Conservation (phyloP, 208 protist genomes). For the Strigomonas culicis region DNA sequence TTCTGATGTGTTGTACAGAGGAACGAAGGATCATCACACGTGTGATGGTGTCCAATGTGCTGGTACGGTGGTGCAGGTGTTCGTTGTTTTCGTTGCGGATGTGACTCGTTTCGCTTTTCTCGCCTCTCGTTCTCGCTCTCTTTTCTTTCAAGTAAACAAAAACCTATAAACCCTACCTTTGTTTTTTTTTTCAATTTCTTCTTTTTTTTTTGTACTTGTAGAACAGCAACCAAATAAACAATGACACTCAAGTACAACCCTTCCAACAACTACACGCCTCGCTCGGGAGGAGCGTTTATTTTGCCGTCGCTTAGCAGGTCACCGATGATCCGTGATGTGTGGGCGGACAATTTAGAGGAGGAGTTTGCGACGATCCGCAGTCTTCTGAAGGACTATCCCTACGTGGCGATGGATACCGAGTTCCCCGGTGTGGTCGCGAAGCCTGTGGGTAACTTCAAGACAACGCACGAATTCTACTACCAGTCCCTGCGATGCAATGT, state of each 20-base stretch:
- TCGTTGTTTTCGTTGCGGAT: not conserved
- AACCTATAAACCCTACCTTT: too few relatives aligned
- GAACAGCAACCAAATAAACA: not conserved
- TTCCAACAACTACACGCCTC: not conserved
- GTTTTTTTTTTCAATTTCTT: conserved; percentile 5
- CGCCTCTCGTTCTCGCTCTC: not conserved
- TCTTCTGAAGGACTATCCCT: conserved; percentile 96
- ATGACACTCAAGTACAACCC: not conserved
- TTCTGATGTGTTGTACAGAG: not conserved
- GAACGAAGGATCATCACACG: too few relatives aligned
- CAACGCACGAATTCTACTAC: conserved; percentile 95
- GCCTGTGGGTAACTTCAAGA: conserved; percentile 95
- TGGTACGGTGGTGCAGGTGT: not conserved
- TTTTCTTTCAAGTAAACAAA: too few relatives aligned
- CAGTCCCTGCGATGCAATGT: conserved; percentile 98
- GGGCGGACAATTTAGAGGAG: conserved; percentile 95
- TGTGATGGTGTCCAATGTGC: too few relatives aligned
- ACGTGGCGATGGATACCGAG: conserved; percentile 98
- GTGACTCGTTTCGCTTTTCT: conserved; percentile 2
- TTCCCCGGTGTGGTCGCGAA: conserved; percentile 98
- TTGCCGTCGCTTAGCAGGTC: conserved; percentile 84
- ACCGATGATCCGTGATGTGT: conserved; percentile 95
- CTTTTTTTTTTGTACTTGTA: conserved; percentile 11
- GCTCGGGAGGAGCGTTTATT: conserved; percentile 20
- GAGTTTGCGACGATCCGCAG: conserved; percentile 95